Evolutionary conservation across 257 asterid genomes (phyloP), one percentile per base, ranked within the genome.

Genomic region (Solanum ahanhuiri): DNA sequence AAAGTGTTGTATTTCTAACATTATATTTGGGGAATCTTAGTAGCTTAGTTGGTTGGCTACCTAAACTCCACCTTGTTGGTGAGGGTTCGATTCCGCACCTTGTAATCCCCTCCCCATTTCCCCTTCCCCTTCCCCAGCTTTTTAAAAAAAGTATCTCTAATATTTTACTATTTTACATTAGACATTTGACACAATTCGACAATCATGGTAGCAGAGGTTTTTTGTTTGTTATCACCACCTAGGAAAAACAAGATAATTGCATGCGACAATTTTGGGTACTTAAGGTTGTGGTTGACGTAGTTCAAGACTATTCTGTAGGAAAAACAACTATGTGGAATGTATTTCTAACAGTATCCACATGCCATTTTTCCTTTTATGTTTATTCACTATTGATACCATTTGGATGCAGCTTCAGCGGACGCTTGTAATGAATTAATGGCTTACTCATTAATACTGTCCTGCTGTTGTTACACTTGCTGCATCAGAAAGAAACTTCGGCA

Each of bases 381-480:
- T 43, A 77, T 25, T 77, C 39, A 77, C 64, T 1, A 15, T 43
- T 43, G 37, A 79, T 45, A 79, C 66, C 41, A 45, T 79, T 79
- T 79, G 67, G 35, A 71, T 88, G 93, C 97, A 95, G 98, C 98
- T 88, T 88, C 98, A 30, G 93, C 92, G 12, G 98, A 93, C 81
- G 91, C 95, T 69, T 95, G 98, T 89, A 95, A 94, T 81, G 98
- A 95, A 89, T 89, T 95, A 87, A 90, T 95, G 97, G 98, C 98
- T 69, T 94, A 94, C 89, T 93, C 98, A 33, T 91, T 95, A 82
- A 88, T 94, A 92, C 71, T 95, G 58, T 94, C 97, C 83, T 94
- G 98, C 93, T 95, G 98, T 86, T 95, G 98, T 91, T 94, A 95
- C 84, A 95, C 98, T 79, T 93, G 97, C 89, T 95, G 98, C 92